Base-by-base conservation (phyloP, 192 early-diverging fungal genomes). In the Geranomyces variabilis region DNA sequence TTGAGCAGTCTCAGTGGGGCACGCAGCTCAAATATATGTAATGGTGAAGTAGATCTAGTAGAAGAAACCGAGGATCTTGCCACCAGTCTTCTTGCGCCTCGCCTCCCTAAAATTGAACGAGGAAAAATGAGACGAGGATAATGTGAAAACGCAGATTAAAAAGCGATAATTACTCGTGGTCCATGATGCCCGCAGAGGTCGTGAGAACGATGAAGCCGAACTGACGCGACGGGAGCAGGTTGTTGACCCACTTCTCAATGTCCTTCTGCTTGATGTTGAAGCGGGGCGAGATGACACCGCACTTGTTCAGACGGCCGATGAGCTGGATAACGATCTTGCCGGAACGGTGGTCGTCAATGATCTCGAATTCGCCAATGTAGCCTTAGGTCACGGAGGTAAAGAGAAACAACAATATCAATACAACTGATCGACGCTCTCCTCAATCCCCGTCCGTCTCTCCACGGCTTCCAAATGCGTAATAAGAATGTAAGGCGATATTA, bases 351-450 rank as follows among this genome's bases (percentile, higher is more conserved):
- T 99, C 95, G 83, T 99, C 94, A 73, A 99, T 90, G 82, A 93
- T 93, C 84, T 99, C 97, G 73, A 99, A 97, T 84, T 97, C 97
- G 77, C 95, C 95, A 86, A 99, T 96, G 89, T 99, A 99, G 70
- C 94, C 92, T 93, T 17, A 5, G 5, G 36, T 3, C 5, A 41
- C 10, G 3, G 8, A 60, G 17, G 29, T 26, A 60, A 49, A 62
- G 62, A 55, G 17, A 33, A 24, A 28, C 24, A 61, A 48, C 26
- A 31, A 29, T 10, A 28, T 31, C 34, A 53, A 61, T 81, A 64
- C 70, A 56, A 7, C 29, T 10, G 28, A 46, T 46, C n/a, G 1
- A 0, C 24, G 15, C 15, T 1, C 22, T 75, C 69, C 60, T 78
- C 74, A 79, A 61, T 70, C 71, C 72, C 71, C 78, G 73, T 74